Conservation (phyloP, 371 early-diverging fungal genomes). For the Mortierella sp. region DNA sequence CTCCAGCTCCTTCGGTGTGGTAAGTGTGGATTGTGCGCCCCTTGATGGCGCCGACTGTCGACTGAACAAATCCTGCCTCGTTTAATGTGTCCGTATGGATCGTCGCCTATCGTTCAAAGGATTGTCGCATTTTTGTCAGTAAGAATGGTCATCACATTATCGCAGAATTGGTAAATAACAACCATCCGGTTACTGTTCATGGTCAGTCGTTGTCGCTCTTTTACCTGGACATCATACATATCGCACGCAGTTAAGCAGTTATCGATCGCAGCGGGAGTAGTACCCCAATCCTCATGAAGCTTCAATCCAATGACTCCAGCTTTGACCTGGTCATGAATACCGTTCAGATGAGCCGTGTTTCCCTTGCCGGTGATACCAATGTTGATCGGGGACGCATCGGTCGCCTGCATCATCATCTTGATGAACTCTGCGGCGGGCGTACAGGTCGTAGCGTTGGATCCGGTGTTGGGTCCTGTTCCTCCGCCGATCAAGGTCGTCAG, state of each 20-base stretch:
- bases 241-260: slow-evolving; percentile 89
- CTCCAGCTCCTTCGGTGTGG: slow-evolving; percentile 96
- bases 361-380: slow-evolving; percentile 96
- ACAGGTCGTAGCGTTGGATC: slow-evolving; percentile 95
- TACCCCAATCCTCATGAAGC: slow-evolving; percentile 96
- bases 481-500: slow-evolving; percentile 94
- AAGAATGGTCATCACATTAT: neutral
- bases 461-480: slow-evolving; percentile 96
- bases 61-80: slow-evolving; percentile 95
- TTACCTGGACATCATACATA: slow-evolving; percentile 86
- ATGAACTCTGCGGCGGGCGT: slow-evolving; percentile 87
- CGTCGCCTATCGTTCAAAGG: slow-evolving; percentile 63
- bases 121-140: neutral
- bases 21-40: slow-evolving; percentile 94
- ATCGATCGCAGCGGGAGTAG: slow-evolving; percentile 94
- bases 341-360: slow-evolving; percentile 75
- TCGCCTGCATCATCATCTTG: slow-evolving; percentile 88
- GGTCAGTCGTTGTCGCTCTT: neutral
- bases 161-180: neutral
- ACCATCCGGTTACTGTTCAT: neutral
- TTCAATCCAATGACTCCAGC: slow-evolving; percentile 95
- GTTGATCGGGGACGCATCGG: slow-evolving; percentile 89
- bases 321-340: slow-evolving; percentile 83
- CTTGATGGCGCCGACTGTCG: slow-evolving; percentile 88
- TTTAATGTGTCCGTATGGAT: slow-evolving; percentile 96